A percentile compares a stretch with the other conserved stretches of the same genome.
Evolutionary conservation across 371 early-diverging fungal genomes (phyloP).

Genomic region (Phascolomyces articulosus): DNA sequence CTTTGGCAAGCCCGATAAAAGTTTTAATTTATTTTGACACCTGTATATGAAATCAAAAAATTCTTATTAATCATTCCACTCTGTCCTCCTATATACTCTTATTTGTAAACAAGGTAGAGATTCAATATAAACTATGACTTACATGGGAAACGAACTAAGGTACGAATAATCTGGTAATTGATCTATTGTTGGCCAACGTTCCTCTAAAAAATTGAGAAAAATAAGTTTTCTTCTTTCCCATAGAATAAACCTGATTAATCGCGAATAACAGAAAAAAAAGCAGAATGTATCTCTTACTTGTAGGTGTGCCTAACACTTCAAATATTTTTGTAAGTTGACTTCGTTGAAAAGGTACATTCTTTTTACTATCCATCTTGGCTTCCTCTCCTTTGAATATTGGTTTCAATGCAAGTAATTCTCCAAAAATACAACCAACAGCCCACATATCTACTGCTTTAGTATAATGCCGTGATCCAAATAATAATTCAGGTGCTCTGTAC

Average conservation of each 20-base stretch:
- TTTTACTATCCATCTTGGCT: conserved; percentile 88
- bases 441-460: conserved; percentile 94
- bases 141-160: conserved; percentile 60
- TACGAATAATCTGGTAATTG: conserved; percentile 74
- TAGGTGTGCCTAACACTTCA: conserved; percentile 89
- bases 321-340: conserved; percentile 90
- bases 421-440: conserved; percentile 97
- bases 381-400: conserved; percentile 97
- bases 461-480: conserved; percentile 92
- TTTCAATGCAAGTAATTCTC: conserved; percentile 83
- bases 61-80: no score
- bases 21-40: conserved; percentile 46
- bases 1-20: conserved; percentile 46
- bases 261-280: no score
- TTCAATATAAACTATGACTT: conserved; percentile 29
- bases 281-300: conserved; percentile 56
- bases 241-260: no score
- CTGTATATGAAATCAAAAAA: conserved; percentile 20
- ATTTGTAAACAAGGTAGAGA: no score
- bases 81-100: no score
- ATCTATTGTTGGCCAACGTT: conserved; percentile 78
- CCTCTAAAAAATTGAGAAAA: conserved; percentile 49
- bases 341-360: conserved; percentile 88
- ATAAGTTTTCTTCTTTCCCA: not conserved
- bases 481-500: conserved; percentile 97